Percentiles rank a stretch among this genome's conserved stretches.
phyloP scores from a whole-genome alignment of 2,329 filamentous ascomycete species.

The Colletotrichum sp. region DNA sequence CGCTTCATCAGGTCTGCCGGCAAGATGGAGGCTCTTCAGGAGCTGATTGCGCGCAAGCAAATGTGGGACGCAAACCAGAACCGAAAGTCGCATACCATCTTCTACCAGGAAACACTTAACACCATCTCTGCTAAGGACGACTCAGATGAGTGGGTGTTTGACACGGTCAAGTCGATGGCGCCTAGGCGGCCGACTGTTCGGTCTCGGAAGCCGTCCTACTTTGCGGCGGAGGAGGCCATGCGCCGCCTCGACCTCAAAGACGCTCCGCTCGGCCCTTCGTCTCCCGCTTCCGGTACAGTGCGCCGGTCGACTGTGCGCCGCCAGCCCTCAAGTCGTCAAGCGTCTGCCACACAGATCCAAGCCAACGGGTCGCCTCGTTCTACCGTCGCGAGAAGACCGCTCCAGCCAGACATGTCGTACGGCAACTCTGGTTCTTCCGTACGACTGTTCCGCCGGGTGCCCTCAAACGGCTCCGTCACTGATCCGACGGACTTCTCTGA shows the following conservation, averaged over 20 bases:
- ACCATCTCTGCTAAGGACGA: conserved; percentile 71
- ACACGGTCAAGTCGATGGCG: conserved; percentile 81
- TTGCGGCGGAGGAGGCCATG: conserved; percentile 65
- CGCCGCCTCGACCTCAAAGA: conserved; percentile 67
- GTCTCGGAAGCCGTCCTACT: conserved; percentile 61
- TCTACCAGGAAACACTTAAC: conserved; percentile 91
- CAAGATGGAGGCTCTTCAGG: conserved; percentile 86
- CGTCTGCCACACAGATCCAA: conserved; percentile 44
- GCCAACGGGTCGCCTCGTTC: conserved; percentile 47
- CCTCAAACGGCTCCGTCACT: conserved; percentile 67
- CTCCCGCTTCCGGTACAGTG: conserved; percentile 60
- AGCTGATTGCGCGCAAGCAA: conserved; percentile 83
- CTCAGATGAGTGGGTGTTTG: conserved; percentile 92
- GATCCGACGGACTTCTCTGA: conserved; percentile 40
- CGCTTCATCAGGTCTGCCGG: conserved; percentile 87
- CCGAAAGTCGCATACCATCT: conserved; percentile 74
- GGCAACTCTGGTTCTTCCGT: conserved; percentile 93
- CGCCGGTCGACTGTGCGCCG: conserved; percentile 63
- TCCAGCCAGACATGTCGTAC: conserved; percentile 90
- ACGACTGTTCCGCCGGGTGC: conserved; percentile 86
- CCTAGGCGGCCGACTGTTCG: conserved; percentile 60
- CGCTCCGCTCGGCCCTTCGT: conserved; percentile 61
- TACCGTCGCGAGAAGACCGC: conserved; percentile 69
- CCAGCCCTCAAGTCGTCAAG: conserved; percentile 51
- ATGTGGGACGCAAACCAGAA: conserved; percentile 79